Base-by-base conservation (phyloP, 139 green algal genomes). In the Chlamydomonas urium region DNA sequence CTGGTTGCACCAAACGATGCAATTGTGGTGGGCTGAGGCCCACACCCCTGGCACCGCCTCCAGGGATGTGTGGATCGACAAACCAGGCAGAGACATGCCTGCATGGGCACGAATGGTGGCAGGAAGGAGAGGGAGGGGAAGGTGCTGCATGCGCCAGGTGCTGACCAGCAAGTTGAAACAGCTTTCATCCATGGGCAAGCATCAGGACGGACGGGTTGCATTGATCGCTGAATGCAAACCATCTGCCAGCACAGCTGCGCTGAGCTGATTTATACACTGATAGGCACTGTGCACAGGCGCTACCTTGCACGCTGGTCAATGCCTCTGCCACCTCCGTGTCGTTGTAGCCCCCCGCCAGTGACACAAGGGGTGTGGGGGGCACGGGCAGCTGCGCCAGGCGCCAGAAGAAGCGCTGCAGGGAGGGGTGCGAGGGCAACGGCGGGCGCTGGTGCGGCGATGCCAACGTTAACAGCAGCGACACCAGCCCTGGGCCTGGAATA, bases 1-100 rank as follows among this genome's bases (percentile, higher is more conserved):
- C 71, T 87, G 82, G 65, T 88, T 86, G 67, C 82, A 88, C 76
- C 82, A 84, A 17, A 80, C 74, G 19, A 82, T 76, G 34, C 50
- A 59, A 31, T 79, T 77, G 68, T 88, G 82, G 23, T 59, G 57
- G 4, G 76, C 77, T 32, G 75, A 68, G 4, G 71, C 56, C 79
- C 79, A 88, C 32, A 77, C 72, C 35, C 82, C 82, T 5, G 75
- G 79, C 29, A 82, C 56, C 14, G 74, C 35, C 34, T 71, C 63
- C 36, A 36, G 8, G 38, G 37, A 36, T 32, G 63, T 24, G 28
- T 71, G 63, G 5, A 71, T 31, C 31, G 59, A 66, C 31, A 42
- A 26, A 5, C 17, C 59, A 23, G 59, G 59, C 8, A 42, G 53
- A 32, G 53, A 8, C 5, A 62, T 32, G 53, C 53, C 53, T 62